Evolutionary conservation across 2,329 filamentous ascomycete genomes (phyloP).

Genomic region (Claviceps humidiphila): DNA sequence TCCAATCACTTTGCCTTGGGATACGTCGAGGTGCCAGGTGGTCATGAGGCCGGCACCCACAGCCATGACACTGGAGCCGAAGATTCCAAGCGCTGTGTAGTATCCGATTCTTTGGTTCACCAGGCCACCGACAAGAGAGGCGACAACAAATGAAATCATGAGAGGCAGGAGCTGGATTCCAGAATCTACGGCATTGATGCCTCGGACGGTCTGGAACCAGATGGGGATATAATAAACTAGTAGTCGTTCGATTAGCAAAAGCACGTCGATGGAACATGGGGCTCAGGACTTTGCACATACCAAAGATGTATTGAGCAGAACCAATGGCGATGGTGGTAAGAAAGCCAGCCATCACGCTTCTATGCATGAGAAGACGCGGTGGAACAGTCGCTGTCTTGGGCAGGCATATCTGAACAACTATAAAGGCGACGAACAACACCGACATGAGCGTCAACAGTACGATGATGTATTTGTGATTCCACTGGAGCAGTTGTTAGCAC

Average conservation of each 20-base stretch:
- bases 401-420: slow-evolving; percentile 21
- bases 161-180: slow-evolving; percentile 45
- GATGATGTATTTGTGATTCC: background rate
- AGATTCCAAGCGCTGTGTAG: slow-evolving; percentile 44
- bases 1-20: slow-evolving; percentile 41
- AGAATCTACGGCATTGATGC: slow-evolving; percentile 37
- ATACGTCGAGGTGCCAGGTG: slow-evolving; percentile 35
- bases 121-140: slow-evolving; percentile 34
- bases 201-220: slow-evolving; percentile 39
- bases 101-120: slow-evolving; percentile 43
- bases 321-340: slow-evolving; percentile 8
- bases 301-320: background rate
- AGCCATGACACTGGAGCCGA: slow-evolving; percentile 34
- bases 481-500: background rate
- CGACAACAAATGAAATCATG: slow-evolving; percentile 40
- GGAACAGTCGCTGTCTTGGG: slow-evolving; percentile 25
- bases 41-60: slow-evolving; percentile 44
- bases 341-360: slow-evolving; percentile 23
- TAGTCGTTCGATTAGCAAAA: background rate
- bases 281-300: slow-evolving; percentile 12
- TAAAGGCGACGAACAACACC: slow-evolving; percentile 27
- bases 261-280: no score
- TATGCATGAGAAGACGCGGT: slow-evolving; percentile 25
- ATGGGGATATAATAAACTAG: background rate
- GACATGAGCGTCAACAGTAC: slow-evolving; percentile 25